Evolutionary conservation across 1,284 basidiomycete species (phyloP).

Genomic region (Chiua sp.): DNA sequence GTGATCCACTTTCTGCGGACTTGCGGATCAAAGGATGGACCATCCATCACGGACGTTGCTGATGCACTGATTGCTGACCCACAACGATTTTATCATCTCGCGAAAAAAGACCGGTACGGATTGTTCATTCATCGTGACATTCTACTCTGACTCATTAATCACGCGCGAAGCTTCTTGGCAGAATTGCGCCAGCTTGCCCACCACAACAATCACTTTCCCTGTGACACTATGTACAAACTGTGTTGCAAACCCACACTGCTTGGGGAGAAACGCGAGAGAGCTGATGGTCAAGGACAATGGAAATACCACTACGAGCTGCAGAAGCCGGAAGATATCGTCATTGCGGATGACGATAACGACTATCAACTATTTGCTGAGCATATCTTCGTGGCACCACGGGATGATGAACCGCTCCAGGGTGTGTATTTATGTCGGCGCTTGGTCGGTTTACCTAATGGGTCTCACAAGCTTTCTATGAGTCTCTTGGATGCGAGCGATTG

Average conservation of each 20-base stretch:
- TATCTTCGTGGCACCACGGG: slow-evolving; percentile 73
- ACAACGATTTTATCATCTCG: not conserved
- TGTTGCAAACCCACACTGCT: slow-evolving; percentile 73
- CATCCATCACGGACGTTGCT: not conserved
- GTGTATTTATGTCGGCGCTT: slow-evolving; percentile 9
- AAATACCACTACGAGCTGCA: not conserved
- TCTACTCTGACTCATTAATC: not conserved
- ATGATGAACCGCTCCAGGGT: slow-evolving; percentile 58
- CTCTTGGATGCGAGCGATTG: slow-evolving; percentile 71
- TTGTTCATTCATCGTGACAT: not conserved
- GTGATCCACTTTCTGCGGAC: not conserved
- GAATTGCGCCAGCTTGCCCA: slow-evolving; percentile 12
- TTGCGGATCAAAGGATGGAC: not conserved
- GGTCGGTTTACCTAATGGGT: not conserved
- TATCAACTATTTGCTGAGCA: slow-evolving; percentile 77
- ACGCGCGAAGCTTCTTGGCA: slow-evolving; percentile 1
- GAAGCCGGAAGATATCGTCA: slow-evolving; percentile 62
- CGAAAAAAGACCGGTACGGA: not conserved
- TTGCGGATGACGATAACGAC: slow-evolving; percentile 77
- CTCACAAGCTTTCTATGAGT: slow-evolving; percentile 57
- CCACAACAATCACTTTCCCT: slow-evolving; percentile 1
- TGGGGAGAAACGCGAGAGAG: slow-evolving; percentile 58
- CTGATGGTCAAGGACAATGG: not conserved
- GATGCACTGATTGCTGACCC: not conserved
- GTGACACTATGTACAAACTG: slow-evolving; percentile 53